Percentiles rank a stretch among this genome's conserved stretches.
Evolutionary conservation across 805 yeast genomes (phyloP).

Genomic region (Zygoascus biomembranicola): DNA sequence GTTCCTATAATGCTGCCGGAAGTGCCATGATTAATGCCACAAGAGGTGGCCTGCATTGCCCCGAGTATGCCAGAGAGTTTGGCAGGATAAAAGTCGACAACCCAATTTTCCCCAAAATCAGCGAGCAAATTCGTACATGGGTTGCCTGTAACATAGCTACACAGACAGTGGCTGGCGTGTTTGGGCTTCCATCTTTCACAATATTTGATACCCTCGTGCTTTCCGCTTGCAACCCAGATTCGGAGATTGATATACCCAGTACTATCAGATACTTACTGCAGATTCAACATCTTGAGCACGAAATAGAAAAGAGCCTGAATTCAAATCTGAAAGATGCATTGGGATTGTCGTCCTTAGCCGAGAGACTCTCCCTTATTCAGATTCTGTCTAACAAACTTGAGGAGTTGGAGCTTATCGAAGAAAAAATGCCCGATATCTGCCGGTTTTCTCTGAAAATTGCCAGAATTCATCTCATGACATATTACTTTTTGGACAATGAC

Average conservation of each 20-base stretch:
- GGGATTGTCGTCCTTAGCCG: slow-evolving; percentile 59
- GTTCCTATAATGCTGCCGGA: slow-evolving; percentile 93
- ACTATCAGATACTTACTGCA: slow-evolving; percentile 71
- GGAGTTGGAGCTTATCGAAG: slow-evolving; percentile 49
- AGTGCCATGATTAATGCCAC: slow-evolving; percentile 90
- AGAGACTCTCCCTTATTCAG: slow-evolving; percentile 65
- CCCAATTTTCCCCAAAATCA: slow-evolving; percentile 31
- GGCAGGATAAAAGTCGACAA: slow-evolving; percentile 40
- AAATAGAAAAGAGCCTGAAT: slow-evolving; percentile 67
- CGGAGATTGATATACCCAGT: slow-evolving; percentile 42
- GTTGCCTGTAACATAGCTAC: slow-evolving; percentile 85
- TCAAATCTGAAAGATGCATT: slow-evolving; percentile 58
- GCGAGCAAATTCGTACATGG: slow-evolving; percentile 88
- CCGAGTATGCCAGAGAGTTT: slow-evolving; percentile 47
- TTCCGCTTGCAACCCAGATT: slow-evolving; percentile 42
- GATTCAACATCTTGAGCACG: slow-evolving; percentile 80
- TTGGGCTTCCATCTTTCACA: slow-evolving; percentile 91
- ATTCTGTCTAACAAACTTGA: slow-evolving; percentile 66
- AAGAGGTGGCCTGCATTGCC: slow-evolving; percentile 82
- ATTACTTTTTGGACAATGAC: slow-evolving; percentile 62
- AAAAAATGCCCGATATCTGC: slow-evolving; percentile 4
- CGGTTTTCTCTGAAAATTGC: slow-evolving; percentile 62
- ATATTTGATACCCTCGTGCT: slow-evolving; percentile 68
- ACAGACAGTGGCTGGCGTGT: slow-evolving; percentile 82
- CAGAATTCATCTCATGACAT: slow-evolving; percentile 73